A percentile compares a stretch with the other conserved stretches of the same genome.
These are phyloP conservation scores for Papilionanthe hybrid DNA, from an alignment of 116 monocot species.

Conservation along the genomic window DNA sequence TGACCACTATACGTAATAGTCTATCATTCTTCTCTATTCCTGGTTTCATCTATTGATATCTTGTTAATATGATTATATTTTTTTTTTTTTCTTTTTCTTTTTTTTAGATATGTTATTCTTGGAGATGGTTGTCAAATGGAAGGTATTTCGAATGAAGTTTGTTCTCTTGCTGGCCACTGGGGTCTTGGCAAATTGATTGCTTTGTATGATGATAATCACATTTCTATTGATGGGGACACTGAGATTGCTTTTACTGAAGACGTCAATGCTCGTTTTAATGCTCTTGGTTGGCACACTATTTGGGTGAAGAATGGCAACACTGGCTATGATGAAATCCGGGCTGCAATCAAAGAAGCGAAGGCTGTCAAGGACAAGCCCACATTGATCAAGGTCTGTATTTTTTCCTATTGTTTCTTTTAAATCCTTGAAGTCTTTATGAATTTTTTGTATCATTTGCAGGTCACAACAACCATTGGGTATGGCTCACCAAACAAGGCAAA, in stretches of 20 bases:
- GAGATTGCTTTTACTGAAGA: slow-evolving; percentile 71
- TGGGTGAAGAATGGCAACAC: slow-evolving; percentile 73
- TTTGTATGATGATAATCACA: slow-evolving; percentile 69
- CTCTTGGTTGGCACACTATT: slow-evolving; percentile 63
- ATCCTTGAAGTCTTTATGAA: background rate
- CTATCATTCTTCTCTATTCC: background rate
- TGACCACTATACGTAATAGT: slow-evolving; percentile 43
- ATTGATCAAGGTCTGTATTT: slow-evolving; percentile 39
- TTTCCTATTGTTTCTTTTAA: background rate
- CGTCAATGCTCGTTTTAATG: slow-evolving; percentile 51
- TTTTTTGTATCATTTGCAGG: slow-evolving; percentile 15
- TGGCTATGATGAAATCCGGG: slow-evolving; percentile 60
- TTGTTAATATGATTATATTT: background rate
- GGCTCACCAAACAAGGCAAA: slow-evolving; percentile 53
- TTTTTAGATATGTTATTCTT: slow-evolving; percentile 38
- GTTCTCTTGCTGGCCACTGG: slow-evolving; percentile 62
- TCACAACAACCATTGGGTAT: slow-evolving; percentile 42
- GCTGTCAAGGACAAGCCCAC: slow-evolving; percentile 61
- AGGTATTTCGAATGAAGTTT: slow-evolving; percentile 47
- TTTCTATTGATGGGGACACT: slow-evolving; percentile 67
- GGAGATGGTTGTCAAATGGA: slow-evolving; percentile 65
- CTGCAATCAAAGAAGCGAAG: slow-evolving; percentile 55
- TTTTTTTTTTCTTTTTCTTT: background rate
- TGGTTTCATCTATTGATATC: background rate
- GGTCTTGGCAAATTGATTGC: slow-evolving; percentile 60